Conservation (phyloP, 2,329 filamentous ascomycete species). For the Pseudocercospora musae region DNA sequence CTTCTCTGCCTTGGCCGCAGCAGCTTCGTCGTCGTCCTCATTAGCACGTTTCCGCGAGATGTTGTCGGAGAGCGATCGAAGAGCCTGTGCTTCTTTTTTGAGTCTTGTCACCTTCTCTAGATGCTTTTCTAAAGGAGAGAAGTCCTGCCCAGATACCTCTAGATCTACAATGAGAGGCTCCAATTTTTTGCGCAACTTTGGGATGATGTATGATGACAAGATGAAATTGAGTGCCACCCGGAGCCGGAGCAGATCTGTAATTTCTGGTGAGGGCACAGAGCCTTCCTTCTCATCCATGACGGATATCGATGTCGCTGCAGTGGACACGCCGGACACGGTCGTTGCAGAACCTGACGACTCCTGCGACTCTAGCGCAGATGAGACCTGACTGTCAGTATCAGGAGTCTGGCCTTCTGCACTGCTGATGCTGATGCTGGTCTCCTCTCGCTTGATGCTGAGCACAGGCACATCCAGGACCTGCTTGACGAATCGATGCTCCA, state of each 20-base stretch:
- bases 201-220: constrained; percentile 57
- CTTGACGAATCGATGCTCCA: constrained; percentile 82
- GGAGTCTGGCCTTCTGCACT: constrained; percentile 27
- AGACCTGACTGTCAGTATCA: constrained; percentile 15
- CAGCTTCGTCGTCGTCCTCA: constrained; percentile 62
- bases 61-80: constrained; percentile 67
- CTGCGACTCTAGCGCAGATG: constrained; percentile 18
- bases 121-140: constrained; percentile 68
- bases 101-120: constrained; percentile 63
- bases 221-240: constrained; percentile 65
- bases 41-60: constrained; percentile 60
- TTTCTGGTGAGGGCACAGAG: constrained; percentile 31
- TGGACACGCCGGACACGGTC: constrained; percentile 20
- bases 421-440: constrained; percentile 40
- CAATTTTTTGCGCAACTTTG: constrained; percentile 45
- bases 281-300: constrained; percentile 28
- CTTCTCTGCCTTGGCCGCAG: constrained; percentile 62
- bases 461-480: constrained; percentile 74
- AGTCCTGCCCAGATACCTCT: constrained; percentile 51
- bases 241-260: constrained; percentile 61
- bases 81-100: constrained; percentile 66
- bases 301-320: constrained; percentile 29
- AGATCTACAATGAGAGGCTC: constrained; percentile 41
- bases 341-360: constrained; percentile 30
- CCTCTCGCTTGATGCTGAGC: constrained; percentile 61